Base-by-base conservation (phyloP, 2,329 filamentous ascomycete species). In the Stemphylium lycopersici region DNA sequence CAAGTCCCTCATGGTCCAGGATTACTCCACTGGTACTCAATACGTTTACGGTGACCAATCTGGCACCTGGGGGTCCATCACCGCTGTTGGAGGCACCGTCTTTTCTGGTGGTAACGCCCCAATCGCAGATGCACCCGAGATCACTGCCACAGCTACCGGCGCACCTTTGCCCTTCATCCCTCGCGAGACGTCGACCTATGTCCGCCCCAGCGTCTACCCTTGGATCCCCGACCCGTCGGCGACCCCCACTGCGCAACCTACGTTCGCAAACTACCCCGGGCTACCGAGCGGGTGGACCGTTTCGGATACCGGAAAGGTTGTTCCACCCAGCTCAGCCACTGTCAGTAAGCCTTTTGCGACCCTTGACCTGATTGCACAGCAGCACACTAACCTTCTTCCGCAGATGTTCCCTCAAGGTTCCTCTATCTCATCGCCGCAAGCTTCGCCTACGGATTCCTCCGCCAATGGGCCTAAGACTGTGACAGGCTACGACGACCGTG, bases 1-100 rank as follows among this genome's bases (percentile, higher is more conserved):
- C 70, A 84, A 89, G 75, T 89, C 84, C 26, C 77, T 97, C 64
- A 81, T 83, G 49, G 85, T 96, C 37, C 88, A 87, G 46, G 95
- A 99, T 79, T 99, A 98, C 80, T 97, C 93, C 18, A 97, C 93
- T 1, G 95, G 95, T 48, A 88, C 84, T 15, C 80, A 89, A 59
- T 99, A 99, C 81, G 81, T 79, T 52, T 99, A 98, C 78, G 84
- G 84, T 62, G 90, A 95, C 73, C 84, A 82, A 33, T 88, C 84
- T 42, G 95, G 95, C 42, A 84, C 81, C 18, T 96, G 91, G 90
- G 71, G 85, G 62, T 93, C 90, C 43, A 98, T 99, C 75, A 77
- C 84, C 65, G 87, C 93, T 48, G 83, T 88, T n/a, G 92, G 87
- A 61, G 95, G 95, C 57, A 76, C 80, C 61, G 80, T 98, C 74